Conservation (phyloP, 257 asterid genomes). For the Solanum appendiculatum region DNA sequence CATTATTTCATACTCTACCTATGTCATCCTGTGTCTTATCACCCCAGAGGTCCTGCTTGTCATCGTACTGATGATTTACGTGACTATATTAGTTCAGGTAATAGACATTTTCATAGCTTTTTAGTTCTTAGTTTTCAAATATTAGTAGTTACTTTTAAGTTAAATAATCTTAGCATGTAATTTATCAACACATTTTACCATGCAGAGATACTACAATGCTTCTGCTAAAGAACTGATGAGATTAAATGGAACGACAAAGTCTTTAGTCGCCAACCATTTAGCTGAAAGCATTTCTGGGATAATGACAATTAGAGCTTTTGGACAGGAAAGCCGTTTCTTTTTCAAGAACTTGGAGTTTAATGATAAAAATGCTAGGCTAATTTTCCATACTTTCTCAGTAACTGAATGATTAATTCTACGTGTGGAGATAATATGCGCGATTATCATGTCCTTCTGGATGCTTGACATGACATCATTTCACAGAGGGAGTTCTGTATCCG, state of each 20-base stretch:
- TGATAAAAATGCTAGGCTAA: not conserved
- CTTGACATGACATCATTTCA: not conserved
- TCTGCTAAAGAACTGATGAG: not conserved
- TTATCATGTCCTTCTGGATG: not conserved
- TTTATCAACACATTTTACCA: not conserved
- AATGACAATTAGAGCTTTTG: not conserved
- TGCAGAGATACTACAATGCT: not conserved
- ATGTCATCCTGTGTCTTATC: not conserved
- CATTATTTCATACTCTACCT: not conserved
- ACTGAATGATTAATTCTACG: not conserved
- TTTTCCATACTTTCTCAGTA: not conserved
- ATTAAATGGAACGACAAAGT: not conserved
- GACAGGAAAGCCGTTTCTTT: not conserved
- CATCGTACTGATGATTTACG: not conserved
- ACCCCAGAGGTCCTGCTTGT: not conserved
- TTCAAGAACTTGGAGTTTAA: not conserved
- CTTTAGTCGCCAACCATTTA: not conserved
- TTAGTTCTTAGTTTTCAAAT: too few relatives aligned
- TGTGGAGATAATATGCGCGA: not conserved
- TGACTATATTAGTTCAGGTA: not conserved
- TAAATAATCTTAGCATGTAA: too few relatives aligned
- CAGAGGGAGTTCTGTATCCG: not conserved
- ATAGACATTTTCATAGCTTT: not conserved
- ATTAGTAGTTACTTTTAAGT: too few relatives aligned
- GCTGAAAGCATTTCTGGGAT: not conserved